Evolutionary conservation across 148 eudicot species (phyloP).

Genomic region (Salicornia ramosissima): DNA sequence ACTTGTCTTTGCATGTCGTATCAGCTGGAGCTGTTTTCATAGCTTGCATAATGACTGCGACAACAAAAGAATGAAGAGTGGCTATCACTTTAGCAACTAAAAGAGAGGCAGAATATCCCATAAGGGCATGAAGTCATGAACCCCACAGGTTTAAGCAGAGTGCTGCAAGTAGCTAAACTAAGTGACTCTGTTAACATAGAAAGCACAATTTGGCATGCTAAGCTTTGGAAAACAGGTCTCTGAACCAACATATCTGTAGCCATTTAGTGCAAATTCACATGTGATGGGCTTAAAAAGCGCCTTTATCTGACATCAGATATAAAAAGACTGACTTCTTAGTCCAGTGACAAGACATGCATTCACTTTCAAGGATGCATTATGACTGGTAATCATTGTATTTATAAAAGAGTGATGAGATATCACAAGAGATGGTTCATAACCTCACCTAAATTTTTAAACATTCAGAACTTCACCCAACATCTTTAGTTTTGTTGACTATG

Average conservation of each 20-base stretch:
- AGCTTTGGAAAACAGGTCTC: not conserved
- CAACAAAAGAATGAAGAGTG: not conserved
- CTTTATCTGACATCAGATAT: not conserved
- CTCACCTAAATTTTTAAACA: not conserved
- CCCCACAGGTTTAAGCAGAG: not conserved
- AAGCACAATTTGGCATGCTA: not conserved
- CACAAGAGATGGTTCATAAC: not conserved
- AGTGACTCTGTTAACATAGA: not conserved
- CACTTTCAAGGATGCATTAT: not conserved
- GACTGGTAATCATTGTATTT: not conserved
- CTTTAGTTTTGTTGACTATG: not conserved
- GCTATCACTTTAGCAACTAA: not conserved
- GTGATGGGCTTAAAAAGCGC: not conserved
- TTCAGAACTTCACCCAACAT: not conserved
- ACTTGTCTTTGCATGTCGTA: constrained; percentile 89
- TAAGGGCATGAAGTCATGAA: too few relatives aligned
- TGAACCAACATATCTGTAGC: not conserved
- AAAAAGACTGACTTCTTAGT: not conserved
- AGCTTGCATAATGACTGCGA: constrained; percentile 88
- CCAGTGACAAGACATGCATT: not conserved
- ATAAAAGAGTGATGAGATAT: not conserved
- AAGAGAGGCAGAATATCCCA: not conserved
- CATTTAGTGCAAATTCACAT: not conserved
- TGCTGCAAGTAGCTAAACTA: not conserved
- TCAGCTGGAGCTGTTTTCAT: constrained; percentile 57